Evolutionary conservation across 805 yeast species (phyloP).

Genomic region (Maudiozyma serrabonitensis): DNA sequence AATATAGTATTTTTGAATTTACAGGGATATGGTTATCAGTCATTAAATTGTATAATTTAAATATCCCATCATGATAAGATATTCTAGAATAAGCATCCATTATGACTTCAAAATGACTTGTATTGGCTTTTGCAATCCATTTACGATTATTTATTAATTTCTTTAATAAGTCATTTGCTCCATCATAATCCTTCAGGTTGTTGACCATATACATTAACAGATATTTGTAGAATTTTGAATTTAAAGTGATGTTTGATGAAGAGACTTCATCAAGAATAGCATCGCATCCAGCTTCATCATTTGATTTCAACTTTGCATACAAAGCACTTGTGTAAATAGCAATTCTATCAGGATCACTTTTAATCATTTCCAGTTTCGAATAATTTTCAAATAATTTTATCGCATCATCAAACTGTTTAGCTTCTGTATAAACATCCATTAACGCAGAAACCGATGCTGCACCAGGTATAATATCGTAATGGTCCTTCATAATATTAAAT

Average conservation of each 20-base stretch:
- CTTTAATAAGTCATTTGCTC: constrained; percentile 15
- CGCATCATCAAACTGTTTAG: constrained; percentile 15
- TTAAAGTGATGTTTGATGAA: constrained; percentile 4
- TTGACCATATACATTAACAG: constrained; percentile 14
- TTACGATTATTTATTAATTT: constrained; percentile 12
- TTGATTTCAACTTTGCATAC: constrained; percentile 13
- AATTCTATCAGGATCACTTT: constrained; percentile 3
- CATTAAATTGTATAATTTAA: constrained; percentile 22
- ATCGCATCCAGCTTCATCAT: constrained; percentile 12
- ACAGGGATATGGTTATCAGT: constrained; percentile 16
- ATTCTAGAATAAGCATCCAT: constrained; percentile 25
- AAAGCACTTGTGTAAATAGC: constrained; percentile 18
- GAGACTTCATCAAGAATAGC: constrained; percentile 9
- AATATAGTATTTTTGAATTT: constrained; percentile 23
- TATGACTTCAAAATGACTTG: constrained; percentile 23
- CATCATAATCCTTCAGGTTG: constrained; percentile 12
- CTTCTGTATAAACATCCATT: constrained; percentile 21
- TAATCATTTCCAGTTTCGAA: constrained; percentile 1
- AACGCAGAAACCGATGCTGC: constrained; percentile 18
- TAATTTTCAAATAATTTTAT: constrained; percentile 16
- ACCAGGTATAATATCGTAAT: constrained; percentile 24
- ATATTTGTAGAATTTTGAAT: constrained; percentile 19
- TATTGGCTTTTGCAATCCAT: constrained; percentile 7
- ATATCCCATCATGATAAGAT: constrained; percentile 21
- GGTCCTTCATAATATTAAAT: constrained; percentile 22